Conservation (phyloP, 345 rosid genomes). For the Ceriops tagal region DNA sequence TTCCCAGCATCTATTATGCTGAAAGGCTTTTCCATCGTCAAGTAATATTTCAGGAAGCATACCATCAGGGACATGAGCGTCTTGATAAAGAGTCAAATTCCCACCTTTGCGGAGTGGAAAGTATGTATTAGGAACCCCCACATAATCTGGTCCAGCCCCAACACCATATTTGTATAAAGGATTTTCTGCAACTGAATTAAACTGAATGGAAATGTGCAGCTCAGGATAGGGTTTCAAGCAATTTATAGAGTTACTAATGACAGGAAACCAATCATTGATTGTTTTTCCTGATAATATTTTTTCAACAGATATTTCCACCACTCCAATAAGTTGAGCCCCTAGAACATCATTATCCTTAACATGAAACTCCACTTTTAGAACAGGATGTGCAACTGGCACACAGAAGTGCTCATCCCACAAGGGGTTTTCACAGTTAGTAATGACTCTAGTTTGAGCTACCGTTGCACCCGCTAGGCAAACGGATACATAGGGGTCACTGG, state of each 20-base stretch:
- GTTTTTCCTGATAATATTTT: slow-evolving; percentile 37
- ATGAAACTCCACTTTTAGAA: slow-evolving; percentile 46
- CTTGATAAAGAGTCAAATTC: slow-evolving; percentile 58
- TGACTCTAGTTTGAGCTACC: slow-evolving; percentile 58
- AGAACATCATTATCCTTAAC: slow-evolving; percentile 71
- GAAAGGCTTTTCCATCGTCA: slow-evolving; percentile 45
- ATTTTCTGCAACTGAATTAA: slow-evolving; percentile 33
- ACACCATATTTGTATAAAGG: slow-evolving; percentile 43
- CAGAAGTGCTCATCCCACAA: slow-evolving; percentile 62
- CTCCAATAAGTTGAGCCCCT: slow-evolving; percentile 63
- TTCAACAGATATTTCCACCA: slow-evolving; percentile 44
- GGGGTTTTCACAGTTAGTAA: slow-evolving; percentile 58
- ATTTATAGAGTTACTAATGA: slow-evolving; percentile 26
- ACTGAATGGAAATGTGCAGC: slow-evolving; percentile 47
- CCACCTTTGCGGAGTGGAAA: slow-evolving; percentile 65
- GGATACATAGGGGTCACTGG: slow-evolving; percentile 69
- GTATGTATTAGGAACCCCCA: slow-evolving; percentile 56
- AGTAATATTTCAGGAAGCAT: slow-evolving; percentile 53
- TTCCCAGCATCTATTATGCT: slow-evolving; percentile 63
- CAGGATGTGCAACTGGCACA: slow-evolving; percentile 58
- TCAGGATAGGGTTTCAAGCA: slow-evolving; percentile 43
- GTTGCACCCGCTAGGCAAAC: slow-evolving; percentile 65
- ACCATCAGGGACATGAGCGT: slow-evolving; percentile 55
- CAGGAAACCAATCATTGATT: slow-evolving; percentile 53
- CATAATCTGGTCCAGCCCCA: slow-evolving; percentile 51